These are phyloP conservation scores for Fusarium multiceps DNA, from an alignment of 2,329 filamentous ascomycete species.

Conservation along the genomic window DNA sequence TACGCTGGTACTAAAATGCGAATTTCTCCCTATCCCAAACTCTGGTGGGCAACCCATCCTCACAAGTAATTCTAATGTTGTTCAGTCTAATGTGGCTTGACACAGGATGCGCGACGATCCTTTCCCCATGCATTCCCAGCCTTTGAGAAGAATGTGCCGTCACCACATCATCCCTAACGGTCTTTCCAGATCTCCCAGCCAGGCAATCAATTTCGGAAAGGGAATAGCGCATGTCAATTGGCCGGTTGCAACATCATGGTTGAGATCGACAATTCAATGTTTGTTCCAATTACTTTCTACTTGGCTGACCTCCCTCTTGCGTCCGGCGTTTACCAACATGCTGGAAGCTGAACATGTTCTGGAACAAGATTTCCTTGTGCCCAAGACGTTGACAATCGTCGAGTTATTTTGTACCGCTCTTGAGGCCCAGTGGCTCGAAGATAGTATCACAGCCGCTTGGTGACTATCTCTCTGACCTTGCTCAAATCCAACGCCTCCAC, in stretches of 20 bases:
- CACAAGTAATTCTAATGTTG: no score
- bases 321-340: no score
- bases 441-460: conserved; percentile 32
- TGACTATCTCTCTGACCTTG: conserved; percentile 59
- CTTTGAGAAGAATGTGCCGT: neutral
- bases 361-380: neutral
- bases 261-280: no score
- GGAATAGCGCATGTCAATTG: no score
- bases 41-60: no score
- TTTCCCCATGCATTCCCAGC: neutral
- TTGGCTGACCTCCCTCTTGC: neutral
- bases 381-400: no score
- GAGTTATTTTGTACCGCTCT: neutral
- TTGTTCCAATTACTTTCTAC: neutral
- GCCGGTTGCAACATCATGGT: neutral
- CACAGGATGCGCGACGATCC: neutral
- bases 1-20: neutral
- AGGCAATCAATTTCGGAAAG: neutral
- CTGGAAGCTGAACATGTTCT: no score
- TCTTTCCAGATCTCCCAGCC: neutral
- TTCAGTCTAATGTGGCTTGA: neutral
- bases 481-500: conserved; percentile 63
- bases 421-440: neutral
- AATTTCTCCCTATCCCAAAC: neutral
- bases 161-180: neutral